A percentile compares a stretch with the other conserved stretches of the same genome.
phyloP scores from a whole-genome alignment of 177 flowering plant species.

The Vitis hybrid region DNA sequence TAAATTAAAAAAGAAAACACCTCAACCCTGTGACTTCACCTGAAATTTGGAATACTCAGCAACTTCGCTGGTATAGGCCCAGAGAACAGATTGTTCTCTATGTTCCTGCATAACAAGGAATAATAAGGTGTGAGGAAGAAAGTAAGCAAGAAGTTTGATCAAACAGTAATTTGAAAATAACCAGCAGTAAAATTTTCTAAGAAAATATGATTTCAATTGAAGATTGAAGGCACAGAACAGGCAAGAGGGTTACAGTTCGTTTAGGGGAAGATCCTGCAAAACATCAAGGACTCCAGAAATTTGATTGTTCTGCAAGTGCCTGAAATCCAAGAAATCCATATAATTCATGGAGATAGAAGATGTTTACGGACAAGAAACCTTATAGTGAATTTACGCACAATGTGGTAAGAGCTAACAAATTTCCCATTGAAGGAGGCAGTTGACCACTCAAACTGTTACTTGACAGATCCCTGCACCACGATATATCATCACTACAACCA shows the following conservation, averaged over 20 bases:
- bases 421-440: constrained; percentile 55
- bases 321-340: constrained; percentile 20
- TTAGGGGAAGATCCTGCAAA: constrained; percentile 51
- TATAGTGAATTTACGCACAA: constrained; percentile 38
- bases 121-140: neutral
- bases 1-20: no score
- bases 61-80: constrained; percentile 86
- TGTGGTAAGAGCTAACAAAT: constrained; percentile 39
- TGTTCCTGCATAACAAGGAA: constrained; percentile 46
- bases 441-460: constrained; percentile 50
- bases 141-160: no score
- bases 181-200: neutral
- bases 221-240: neutral
- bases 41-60: constrained; percentile 71
- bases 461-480: constrained; percentile 53
- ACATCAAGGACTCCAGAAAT: constrained; percentile 56
- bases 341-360: neutral
- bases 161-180: no score
- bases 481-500: neutral
- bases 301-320: constrained; percentile 58
- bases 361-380: neutral
- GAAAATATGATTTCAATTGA: neutral
- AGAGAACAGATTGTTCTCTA: constrained; percentile 81
- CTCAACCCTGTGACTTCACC: constrained; percentile 36
- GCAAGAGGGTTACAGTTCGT: constrained; percentile 37